Conservation (phyloP, 352 stramenopile genomes). For the Globisporangium nunn region DNA sequence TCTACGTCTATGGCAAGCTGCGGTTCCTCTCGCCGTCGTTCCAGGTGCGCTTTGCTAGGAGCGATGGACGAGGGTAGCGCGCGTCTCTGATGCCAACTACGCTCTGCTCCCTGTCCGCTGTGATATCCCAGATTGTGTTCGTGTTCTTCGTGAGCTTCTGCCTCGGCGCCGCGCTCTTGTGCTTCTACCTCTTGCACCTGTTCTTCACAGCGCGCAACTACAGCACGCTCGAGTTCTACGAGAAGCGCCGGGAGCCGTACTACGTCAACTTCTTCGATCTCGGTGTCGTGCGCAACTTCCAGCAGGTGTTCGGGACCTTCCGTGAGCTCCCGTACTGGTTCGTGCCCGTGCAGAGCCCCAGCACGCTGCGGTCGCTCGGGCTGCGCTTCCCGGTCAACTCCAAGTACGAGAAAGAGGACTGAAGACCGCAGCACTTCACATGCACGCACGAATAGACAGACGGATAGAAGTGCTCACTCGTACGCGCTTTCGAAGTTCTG, state of each 20-base stretch:
- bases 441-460: not conserved
- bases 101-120: not conserved
- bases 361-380: conserved; percentile 30
- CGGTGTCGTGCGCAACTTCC: conserved; percentile 62
- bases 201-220: conserved; percentile 64
- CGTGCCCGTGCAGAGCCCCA: conserved; percentile 55
- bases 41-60: conserved; percentile 30
- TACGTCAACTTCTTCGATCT: conserved; percentile 82
- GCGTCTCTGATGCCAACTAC: too few species aligned
- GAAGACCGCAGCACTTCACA: conserved; percentile 6
- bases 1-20: conserved; percentile 58
- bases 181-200: conserved; percentile 77
- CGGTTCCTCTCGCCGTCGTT: conserved; percentile 41
- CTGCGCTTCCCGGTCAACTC: conserved; percentile 47
- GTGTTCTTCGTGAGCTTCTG: conserved; percentile 71
- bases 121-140: conserved; percentile 30
- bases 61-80: too few species aligned
- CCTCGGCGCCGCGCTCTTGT: conserved; percentile 52
- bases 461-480: not conserved
- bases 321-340: conserved; percentile 64
- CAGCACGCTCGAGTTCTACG: conserved; percentile 84
- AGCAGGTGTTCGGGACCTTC: conserved; percentile 70
- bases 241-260: conserved; percentile 71
- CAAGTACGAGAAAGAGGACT: conserved; percentile 47
- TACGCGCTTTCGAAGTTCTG: not conserved